A percentile compares a stretch with the other conserved stretches of the same genome.
Evolutionary conservation across 352 stramenopile species (phyloP).

Genomic region (Phytophthora quininea): DNA sequence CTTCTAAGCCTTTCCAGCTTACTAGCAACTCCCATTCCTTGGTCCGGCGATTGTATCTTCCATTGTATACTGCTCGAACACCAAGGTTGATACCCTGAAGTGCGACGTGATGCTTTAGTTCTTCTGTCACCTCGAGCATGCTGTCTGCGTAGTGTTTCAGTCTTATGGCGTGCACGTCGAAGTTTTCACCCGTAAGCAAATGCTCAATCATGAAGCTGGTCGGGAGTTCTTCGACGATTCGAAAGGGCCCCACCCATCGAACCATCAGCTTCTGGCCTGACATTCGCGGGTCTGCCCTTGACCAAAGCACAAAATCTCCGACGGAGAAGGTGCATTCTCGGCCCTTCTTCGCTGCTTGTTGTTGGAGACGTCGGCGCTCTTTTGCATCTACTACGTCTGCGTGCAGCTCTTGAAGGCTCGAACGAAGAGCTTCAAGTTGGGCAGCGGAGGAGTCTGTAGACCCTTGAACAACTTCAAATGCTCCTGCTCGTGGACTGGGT

Average conservation of each 20-base stretch:
- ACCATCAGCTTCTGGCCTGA: neutral
- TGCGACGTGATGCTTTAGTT: neutral
- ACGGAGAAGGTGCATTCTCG: neutral
- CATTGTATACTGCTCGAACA: neutral
- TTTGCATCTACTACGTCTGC: neutral
- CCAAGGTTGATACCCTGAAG: neutral
- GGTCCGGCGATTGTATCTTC: neutral
- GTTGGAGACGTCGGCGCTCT: neutral
- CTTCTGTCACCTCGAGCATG: neutral
- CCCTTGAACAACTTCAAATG: neutral
- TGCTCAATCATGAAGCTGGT: neutral
- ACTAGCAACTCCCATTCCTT: neutral
- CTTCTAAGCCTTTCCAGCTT: neutral
- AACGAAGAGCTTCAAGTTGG: neutral
- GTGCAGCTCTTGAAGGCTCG: neutral
- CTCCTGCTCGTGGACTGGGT: too few species aligned
- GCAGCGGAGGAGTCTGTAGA: neutral
- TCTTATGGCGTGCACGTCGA: neutral
- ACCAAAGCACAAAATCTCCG: neutral
- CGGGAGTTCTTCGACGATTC: neutral
- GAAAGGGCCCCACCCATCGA: neutral
- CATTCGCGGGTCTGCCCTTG: neutral
- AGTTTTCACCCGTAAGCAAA: neutral
- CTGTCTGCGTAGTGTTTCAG: neutral
- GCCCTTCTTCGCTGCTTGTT: neutral